Evolutionary conservation across 2,329 filamentous ascomycete species (phyloP).

Genomic region (Cladosporium sp.): DNA sequence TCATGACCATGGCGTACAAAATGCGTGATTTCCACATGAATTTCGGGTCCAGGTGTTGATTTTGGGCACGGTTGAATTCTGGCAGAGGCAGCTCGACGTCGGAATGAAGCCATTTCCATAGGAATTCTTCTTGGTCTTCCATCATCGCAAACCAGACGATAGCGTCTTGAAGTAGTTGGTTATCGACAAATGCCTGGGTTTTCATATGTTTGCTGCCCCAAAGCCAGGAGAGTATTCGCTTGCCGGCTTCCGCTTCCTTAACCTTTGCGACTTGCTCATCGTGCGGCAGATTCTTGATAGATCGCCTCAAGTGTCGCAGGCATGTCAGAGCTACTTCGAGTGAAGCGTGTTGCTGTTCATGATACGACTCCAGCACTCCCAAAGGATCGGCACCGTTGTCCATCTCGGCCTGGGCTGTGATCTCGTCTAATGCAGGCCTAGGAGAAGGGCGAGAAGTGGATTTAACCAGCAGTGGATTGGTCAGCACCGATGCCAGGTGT

Average conservation of each 20-base stretch:
- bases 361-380: constrained; percentile 37
- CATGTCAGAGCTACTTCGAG: constrained; percentile 36
- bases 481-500: constrained; percentile 48
- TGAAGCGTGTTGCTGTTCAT: constrained; percentile 35
- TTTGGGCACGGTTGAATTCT: neutral
- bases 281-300: constrained; percentile 16
- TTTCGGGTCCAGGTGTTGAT: neutral
- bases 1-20: constrained; percentile 15
- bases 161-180: constrained; percentile 18
- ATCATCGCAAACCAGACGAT: constrained; percentile 23
- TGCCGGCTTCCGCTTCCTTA: constrained; percentile 22
- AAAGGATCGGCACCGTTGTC: constrained; percentile 29
- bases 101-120: constrained; percentile 28
- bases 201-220: constrained; percentile 20
- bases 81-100: constrained; percentile 14
- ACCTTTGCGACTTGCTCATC: constrained; percentile 14
- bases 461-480: constrained; percentile 43
- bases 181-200: constrained; percentile 19
- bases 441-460: neutral
- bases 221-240: constrained; percentile 27
- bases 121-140: constrained; percentile 24
- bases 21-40: constrained; percentile 23
- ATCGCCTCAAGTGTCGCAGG: constrained; percentile 29
- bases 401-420: constrained; percentile 26
- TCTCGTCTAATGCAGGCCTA: constrained; percentile 11